Conservation (phyloP, 2,329 filamentous ascomycete species). For the Microdochium nivale region DNA sequence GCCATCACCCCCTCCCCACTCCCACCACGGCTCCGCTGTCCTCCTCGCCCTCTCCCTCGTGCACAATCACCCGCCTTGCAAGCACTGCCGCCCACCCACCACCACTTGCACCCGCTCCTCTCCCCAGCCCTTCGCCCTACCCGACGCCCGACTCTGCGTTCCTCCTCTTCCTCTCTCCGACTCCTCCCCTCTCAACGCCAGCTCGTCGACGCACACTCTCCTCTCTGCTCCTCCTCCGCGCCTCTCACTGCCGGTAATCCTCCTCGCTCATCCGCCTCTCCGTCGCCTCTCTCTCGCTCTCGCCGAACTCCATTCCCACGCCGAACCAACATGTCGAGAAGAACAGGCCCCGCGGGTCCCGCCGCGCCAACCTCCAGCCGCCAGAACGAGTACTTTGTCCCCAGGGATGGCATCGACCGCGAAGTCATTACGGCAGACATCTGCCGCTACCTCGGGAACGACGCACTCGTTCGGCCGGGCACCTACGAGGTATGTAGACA, state of each 20-base stretch:
- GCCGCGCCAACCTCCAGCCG: conserved; percentile 33
- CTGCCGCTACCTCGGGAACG: conserved; percentile 75
- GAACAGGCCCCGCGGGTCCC: conserved; percentile 23
- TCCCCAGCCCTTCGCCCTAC: conserved; percentile 9
- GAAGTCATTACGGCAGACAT: conserved; percentile 81
- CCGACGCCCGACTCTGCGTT: conserved; percentile 4
- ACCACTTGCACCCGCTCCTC: conserved; percentile 15
- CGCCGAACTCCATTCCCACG: background rate
- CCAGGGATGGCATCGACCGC: conserved; percentile 71
- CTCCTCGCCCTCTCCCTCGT: background rate
- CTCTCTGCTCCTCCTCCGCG: conserved; percentile 6
- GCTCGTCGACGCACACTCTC: conserved; percentile 11
- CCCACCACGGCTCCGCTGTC: background rate
- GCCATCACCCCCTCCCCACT: conserved; percentile 1
- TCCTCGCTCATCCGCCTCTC: background rate
- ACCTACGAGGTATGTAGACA: conserved; percentile 57
- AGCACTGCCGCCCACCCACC: conserved; percentile 10
- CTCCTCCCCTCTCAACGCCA: conserved; percentile 6
- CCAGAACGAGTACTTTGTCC: conserved; percentile 74
- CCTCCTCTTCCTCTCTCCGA: conserved; percentile 8
- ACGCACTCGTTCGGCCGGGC: conserved; percentile 69
- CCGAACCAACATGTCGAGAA: conserved; percentile 25
- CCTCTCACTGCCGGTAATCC: conserved; percentile 2
- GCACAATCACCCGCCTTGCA: conserved; percentile 9
- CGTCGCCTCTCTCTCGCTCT: background rate